Percentiles rank a stretch among this genome's conserved stretches.
Evolutionary conservation across 768 basidiomycete genomes (phyloP).

Genomic region (Phlebiopsis gigantea): DNA sequence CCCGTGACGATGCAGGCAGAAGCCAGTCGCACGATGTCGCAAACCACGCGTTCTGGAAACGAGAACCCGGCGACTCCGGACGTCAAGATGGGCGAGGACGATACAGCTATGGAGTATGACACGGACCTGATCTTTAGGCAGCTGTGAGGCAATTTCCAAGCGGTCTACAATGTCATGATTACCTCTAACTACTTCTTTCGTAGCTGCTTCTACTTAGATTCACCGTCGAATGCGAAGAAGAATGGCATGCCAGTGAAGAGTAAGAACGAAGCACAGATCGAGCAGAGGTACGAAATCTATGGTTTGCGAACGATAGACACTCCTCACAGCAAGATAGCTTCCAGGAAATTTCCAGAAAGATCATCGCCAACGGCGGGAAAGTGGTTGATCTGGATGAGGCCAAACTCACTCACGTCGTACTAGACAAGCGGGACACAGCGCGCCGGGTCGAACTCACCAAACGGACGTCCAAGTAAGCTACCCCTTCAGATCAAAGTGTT

Average conservation of each 20-base stretch:
- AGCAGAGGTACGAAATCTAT: constrained; percentile 38
- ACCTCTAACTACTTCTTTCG: background rate
- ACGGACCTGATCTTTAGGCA: constrained; percentile 75
- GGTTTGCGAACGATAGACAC: background rate
- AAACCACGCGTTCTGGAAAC: background rate
- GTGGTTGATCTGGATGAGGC: constrained; percentile 65
- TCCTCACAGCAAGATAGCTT: constrained; percentile 40
- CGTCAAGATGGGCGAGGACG: constrained; percentile 67
- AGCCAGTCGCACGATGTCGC: background rate
- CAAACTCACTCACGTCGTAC: constrained; percentile 80
- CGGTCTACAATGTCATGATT: background rate
- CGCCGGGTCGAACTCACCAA: constrained; percentile 67
- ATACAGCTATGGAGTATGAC: constrained; percentile 73
- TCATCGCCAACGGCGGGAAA: constrained; percentile 68
- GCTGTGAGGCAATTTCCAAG: constrained; percentile 50
- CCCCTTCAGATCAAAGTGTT: background rate
- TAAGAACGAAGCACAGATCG: constrained; percentile 48
- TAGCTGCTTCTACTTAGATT: constrained; percentile 89
- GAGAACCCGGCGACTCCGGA: background rate
- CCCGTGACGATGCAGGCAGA: background rate
- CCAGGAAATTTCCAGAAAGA: constrained; percentile 39
- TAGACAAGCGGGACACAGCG: constrained; percentile 78
- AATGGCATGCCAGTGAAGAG: constrained; percentile 57
- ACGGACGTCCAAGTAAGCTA: constrained; percentile 58
- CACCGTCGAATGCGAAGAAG: constrained; percentile 62